phyloP scores from a whole-genome alignment of 352 stramenopile genomes.

The Phytophthora fragariaefolia region DNA sequence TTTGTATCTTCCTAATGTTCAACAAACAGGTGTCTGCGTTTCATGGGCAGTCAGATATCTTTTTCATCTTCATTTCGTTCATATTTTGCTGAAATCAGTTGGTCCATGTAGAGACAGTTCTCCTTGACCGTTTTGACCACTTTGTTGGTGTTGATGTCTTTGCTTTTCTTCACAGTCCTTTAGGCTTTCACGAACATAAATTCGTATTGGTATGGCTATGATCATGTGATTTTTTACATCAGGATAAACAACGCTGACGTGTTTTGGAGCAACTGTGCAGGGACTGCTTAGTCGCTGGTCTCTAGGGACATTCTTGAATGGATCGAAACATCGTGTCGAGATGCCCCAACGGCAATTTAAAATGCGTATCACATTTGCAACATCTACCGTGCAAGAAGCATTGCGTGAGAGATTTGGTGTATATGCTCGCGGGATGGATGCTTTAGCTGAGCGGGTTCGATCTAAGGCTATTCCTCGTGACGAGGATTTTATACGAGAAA shows the following conservation, averaged over 20 bases:
- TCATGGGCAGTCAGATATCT: conserved; percentile 74
- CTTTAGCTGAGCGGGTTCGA: conserved; percentile 51
- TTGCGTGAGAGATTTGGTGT: conserved; percentile 68
- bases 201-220: conserved; percentile 59
- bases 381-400: conserved; percentile 61
- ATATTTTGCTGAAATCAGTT: too few species aligned
- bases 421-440: conserved; percentile 64
- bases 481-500: conserved; percentile 71
- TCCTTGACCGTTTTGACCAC: conserved; percentile 34
- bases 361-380: conserved; percentile 55
- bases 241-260: not conserved
- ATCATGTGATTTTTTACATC: not conserved
- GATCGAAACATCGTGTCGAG: conserved; percentile 62
- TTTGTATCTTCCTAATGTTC: conserved; percentile 5
- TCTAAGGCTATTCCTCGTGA: conserved; percentile 43
- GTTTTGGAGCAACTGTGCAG: conserved; percentile 15
- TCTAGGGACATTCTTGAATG: conserved; percentile 56
- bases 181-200: conserved; percentile 80
- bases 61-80: conserved; percentile 15
- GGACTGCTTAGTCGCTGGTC: conserved; percentile 70
- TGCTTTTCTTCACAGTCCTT: conserved; percentile 29
- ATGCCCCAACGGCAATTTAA: conserved; percentile 66
- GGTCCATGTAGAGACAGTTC: too few species aligned
- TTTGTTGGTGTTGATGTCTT: conserved; percentile 11
- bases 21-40: conserved; percentile 53